Evolutionary conservation across 805 yeast genomes (phyloP), one percentile per base, ranked within the genome.

Genomic region (Komagataella phaffii): DNA sequence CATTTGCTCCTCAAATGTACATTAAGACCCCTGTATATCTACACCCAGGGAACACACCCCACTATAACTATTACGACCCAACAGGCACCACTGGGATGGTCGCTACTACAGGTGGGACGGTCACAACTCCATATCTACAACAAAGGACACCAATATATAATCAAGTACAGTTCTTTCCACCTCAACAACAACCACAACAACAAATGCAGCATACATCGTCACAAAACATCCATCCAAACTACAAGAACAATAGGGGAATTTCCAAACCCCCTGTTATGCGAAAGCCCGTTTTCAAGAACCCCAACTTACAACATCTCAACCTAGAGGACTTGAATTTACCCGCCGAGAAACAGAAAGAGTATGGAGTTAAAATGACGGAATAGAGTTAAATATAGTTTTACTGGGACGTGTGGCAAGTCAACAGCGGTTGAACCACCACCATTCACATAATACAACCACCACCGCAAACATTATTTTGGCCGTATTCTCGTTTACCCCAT

Each of bases 271-370:
- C 40, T 4, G 40, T 30, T 12, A 30, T 30, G 14, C 40, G 40
- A 30, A 30, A 30, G 40, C 40, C 40, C n/a, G 40, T 30, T 30
- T 30, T 30, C 36, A 53, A 56, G 55, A 60, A 60, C 46, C 64
- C 64, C 7, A 56, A 59, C 2, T 47, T 60, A 18, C 60, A 59
- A 51, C 64, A 60, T 49, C 50, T 60, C 44, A 58, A 59, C 44
- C 48, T 58, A 43, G 59, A 58, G 44, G 49, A 47, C 36, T 17
- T 47, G 49, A 18, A 23, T n/a, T 7, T 18, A 21, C 18, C 46
- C 18, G 4, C 21, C 46, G 46, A 17, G 21, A 17, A 44, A 17
- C 46, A 17, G 46, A 44, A 44, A 44, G 36, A 19, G 7, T 21
- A 10, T 19, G 24, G 48, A 12, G 48, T 30, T 8, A 30, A 30